A percentile compares a stretch with the other conserved stretches of the same genome.
Evolutionary conservation across 1,284 basidiomycete species (phyloP).

Genomic region (Boletellus dicymbophilus): DNA sequence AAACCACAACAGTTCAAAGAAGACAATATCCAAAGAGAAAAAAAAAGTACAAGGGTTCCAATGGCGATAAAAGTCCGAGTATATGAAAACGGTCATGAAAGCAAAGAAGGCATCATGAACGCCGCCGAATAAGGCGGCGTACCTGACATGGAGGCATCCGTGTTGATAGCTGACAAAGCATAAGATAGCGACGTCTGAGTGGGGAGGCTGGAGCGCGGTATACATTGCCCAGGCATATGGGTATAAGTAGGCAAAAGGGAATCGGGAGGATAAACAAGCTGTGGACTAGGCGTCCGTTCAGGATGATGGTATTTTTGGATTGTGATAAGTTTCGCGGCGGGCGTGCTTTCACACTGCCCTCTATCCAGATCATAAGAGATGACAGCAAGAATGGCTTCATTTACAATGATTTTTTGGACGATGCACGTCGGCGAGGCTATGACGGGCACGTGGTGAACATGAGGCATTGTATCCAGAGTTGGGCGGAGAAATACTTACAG

Average conservation of each 20-base stretch:
- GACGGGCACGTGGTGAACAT: slow-evolving; percentile 27
- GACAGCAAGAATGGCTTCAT: slow-evolving; percentile 59
- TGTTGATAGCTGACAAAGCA: slow-evolving; percentile 34
- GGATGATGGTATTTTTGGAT: slow-evolving; percentile 49
- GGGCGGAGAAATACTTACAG: slow-evolving; percentile 45
- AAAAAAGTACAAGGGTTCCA: slow-evolving; percentile 28
- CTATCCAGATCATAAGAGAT: slow-evolving; percentile 69
- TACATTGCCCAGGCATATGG: slow-evolving; percentile 36
- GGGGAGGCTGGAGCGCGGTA: slow-evolving; percentile 34
- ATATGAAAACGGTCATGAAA: slow-evolving; percentile 32
- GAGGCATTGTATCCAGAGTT: slow-evolving; percentile 16
- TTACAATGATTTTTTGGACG: slow-evolving; percentile 68
- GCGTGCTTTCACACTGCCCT: slow-evolving; percentile 44
- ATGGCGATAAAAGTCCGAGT: slow-evolving; percentile 19
- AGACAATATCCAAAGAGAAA: slow-evolving; percentile 33
- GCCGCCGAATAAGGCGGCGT: slow-evolving; percentile 31
- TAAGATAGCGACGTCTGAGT: slow-evolving; percentile 36
- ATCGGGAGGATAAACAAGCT: slow-evolving; percentile 31
- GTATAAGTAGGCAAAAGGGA: slow-evolving; percentile 34
- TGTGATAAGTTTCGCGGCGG: slow-evolving; percentile 58
- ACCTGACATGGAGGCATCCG: slow-evolving; percentile 26
- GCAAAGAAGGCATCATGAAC: slow-evolving; percentile 37
- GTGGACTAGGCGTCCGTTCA: slow-evolving; percentile 33
- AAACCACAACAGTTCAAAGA: slow-evolving; percentile 30
- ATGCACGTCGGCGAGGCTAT: slow-evolving; percentile 53